A percentile compares a stretch with the other conserved stretches of the same genome.
phyloP scores from a whole-genome alignment of 768 basidiomycete genomes.

The Pholiota microspora region DNA sequence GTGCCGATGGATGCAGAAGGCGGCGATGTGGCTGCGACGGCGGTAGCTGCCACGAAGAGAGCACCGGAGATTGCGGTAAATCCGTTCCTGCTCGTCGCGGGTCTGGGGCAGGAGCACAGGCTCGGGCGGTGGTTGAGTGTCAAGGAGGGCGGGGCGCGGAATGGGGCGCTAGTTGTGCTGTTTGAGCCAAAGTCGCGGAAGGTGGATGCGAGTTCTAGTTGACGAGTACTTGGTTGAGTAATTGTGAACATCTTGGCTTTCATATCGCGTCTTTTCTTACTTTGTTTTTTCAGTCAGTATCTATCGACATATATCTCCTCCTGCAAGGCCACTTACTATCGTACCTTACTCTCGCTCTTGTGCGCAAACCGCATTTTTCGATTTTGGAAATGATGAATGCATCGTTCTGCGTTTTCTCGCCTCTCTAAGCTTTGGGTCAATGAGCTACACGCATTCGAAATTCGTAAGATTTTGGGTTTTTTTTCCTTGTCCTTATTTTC shows the following conservation, averaged over 20 bases:
- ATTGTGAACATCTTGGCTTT: background rate
- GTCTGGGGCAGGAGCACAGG: constrained; percentile 84
- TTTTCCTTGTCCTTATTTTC: no score
- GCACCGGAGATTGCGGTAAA: constrained; percentile 19
- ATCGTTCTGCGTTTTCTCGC: background rate
- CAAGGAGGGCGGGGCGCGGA: constrained; percentile 66
- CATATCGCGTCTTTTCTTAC: background rate
- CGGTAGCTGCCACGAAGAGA: background rate
- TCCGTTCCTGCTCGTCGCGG: constrained; percentile 67
- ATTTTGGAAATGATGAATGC: background rate
- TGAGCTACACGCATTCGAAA: no score
- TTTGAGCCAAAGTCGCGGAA: constrained; percentile 5
- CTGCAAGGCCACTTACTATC: background rate
- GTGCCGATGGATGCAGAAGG: background rate
- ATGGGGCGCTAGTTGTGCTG: constrained; percentile 62
- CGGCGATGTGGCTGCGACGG: background rate
- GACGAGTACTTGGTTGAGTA: background rate
- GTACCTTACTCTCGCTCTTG: background rate
- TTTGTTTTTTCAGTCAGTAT: background rate
- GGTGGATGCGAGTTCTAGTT: background rate
- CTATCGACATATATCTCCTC: background rate
- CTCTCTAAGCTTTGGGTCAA: no score
- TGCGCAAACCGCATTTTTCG: background rate
- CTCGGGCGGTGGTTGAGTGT: constrained; percentile 85
- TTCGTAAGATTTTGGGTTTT: background rate